These are phyloP conservation scores for Trichosanthes truncata DNA, from an alignment of 306 rosid species.

Conservation along the genomic window DNA sequence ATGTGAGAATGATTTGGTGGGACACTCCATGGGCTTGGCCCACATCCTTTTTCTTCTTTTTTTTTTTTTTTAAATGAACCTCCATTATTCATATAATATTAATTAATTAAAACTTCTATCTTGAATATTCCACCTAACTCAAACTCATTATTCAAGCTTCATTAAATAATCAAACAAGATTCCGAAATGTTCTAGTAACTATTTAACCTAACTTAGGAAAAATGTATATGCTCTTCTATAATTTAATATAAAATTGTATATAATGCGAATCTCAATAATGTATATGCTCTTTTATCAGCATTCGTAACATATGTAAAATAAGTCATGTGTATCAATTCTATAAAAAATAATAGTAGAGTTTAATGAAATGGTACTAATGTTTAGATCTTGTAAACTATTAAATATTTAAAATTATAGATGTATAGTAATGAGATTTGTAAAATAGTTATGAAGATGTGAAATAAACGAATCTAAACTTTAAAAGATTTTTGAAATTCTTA, in stretches of 20 bases:
- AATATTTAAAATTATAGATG: background rate
- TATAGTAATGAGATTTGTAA: background rate
- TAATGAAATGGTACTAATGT: background rate
- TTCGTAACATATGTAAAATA: no score
- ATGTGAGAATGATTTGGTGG: slow-evolving; percentile 59
- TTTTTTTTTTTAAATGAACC: no score
- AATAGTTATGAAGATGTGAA: background rate
- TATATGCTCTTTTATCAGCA: no score
- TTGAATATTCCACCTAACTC: slow-evolving; percentile 1
- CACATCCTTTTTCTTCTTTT: slow-evolving; percentile 9
- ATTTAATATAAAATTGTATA: no score
- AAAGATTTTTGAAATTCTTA: background rate
- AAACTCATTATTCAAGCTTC: background rate
- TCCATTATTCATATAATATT: background rate
- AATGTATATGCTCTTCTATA: no score
- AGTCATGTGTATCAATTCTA: no score
- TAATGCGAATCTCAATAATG: no score
- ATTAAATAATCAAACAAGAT: background rate
- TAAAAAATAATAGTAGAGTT: background rate
- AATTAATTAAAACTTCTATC: background rate
- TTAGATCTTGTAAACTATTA: no score
- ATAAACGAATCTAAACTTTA: background rate
- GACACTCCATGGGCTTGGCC: slow-evolving; percentile 42
- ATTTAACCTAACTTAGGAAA: background rate
- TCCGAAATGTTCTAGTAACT: background rate